A percentile compares a stretch with the other conserved stretches of the same genome.
These are phyloP conservation scores for Leishmania tarentolae DNA, from an alignment of 208 protist species.

Conservation along the genomic window DNA sequence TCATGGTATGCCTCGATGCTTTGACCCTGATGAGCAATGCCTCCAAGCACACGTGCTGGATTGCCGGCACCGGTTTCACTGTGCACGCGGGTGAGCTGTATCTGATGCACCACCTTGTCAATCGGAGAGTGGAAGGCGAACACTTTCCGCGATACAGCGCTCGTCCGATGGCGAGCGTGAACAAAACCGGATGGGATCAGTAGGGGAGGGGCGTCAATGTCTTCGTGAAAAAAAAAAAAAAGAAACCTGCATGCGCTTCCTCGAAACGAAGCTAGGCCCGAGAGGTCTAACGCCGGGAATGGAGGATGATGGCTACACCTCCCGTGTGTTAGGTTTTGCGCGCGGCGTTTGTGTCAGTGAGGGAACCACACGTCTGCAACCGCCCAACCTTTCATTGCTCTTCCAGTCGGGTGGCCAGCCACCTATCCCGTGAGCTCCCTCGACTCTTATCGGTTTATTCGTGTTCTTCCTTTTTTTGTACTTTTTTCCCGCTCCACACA, in stretches of 20 bases:
- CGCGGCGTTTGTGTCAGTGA: constrained; percentile 55
- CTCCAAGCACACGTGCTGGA: constrained; percentile 47
- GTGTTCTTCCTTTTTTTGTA: neutral
- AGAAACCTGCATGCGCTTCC: constrained; percentile 49
- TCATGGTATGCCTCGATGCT: constrained; percentile 38
- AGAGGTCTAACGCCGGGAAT: constrained; percentile 60
- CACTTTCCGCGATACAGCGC: constrained; percentile 52
- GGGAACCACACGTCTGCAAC: neutral
- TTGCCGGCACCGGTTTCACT: constrained; percentile 36
- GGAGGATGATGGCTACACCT: constrained; percentile 30
- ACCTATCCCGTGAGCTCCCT: neutral
- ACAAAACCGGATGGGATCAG: constrained; percentile 58
- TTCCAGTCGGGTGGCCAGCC: neutral
- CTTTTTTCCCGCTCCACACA: neutral
- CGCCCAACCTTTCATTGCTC: neutral
- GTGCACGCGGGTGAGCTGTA: constrained; percentile 61
- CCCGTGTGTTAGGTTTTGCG: constrained; percentile 49
- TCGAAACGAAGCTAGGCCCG: constrained; percentile 65
- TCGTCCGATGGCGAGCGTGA: constrained; percentile 54
- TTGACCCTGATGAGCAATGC: constrained; percentile 42
- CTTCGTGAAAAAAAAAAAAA: constrained; percentile 32
- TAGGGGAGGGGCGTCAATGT: constrained; percentile 51
- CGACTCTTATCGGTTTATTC: neutral
- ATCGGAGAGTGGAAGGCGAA: constrained; percentile 43
- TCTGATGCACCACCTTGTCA: constrained; percentile 62